Evolutionary conservation across 371 early-diverging fungal genomes (phyloP), one percentile per base, ranked within the genome.

Genomic region (Mortierella sp.): DNA sequence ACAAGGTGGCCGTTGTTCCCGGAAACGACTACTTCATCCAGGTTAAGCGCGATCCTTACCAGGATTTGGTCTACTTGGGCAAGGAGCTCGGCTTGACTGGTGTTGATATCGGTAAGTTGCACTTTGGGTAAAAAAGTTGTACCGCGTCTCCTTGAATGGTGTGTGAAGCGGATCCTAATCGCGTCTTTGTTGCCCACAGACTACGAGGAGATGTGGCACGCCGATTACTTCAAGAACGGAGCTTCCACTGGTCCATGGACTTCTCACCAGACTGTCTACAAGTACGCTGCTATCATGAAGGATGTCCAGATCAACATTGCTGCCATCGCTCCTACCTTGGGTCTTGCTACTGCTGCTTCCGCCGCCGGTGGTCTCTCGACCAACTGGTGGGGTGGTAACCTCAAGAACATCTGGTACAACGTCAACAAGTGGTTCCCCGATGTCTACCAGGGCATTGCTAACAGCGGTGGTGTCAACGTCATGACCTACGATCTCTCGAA

Each of bases 171-270:
- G n/a, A n/a, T n/a, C n/a, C n/a, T n/a, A n/a, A n/a, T 45, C 16
- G 8, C 16, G 41, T 16, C 46, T 10, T 45, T 45, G 6, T 45
- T 5, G 19, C 46, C 46, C 46, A 45, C 46, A 69, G 64, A 76
- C 23, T 76, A 76, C 53, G 78, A 76, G 67, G 78, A 76, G 60
- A 76, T 76, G 78, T 76, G 78, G 78, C 78, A 76, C 54, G 78
- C 78, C 18, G 78, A 76, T 23, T 58, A 53, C 41, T 70, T 26
- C 63, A 76, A 54, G 51, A 54, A 49, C 27, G 78, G 78, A 43
- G 46, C 70, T 18, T 39, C 66, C 14, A 46, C 66, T 59, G 78
- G 78, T 21, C 78, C 78, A 13, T 76, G 78, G 78, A 76, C 78
- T 19, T 46, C 49, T 16, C 51, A 66, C 34, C 70, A 70, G 45